Evolutionary conservation across 2,329 filamentous ascomycete genomes (phyloP).

Genomic region (Arthrobotrys megalospora): DNA sequence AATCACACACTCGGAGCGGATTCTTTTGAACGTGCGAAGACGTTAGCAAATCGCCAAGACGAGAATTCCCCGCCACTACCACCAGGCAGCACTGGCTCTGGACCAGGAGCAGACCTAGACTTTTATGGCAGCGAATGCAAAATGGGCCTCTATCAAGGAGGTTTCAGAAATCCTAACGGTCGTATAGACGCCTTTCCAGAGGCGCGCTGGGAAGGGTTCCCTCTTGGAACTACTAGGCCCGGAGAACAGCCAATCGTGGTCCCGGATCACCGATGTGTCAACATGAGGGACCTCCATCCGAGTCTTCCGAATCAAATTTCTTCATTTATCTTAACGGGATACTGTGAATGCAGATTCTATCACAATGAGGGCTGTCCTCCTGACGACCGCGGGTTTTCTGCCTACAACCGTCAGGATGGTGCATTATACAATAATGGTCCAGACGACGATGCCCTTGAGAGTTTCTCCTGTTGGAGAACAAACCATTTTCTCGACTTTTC

Average conservation of each 20-base stretch:
- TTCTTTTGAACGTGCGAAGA: no score
- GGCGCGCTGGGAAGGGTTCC: constrained; percentile 1
- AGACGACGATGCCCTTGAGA: constrained; percentile 10
- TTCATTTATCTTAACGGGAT: not conserved
- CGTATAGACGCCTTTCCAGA: not conserved
- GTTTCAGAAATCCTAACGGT: not conserved
- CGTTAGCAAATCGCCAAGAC: not conserved
- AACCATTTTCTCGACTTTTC: not conserved
- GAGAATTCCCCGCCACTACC: not conserved
- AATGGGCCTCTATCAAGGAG: not conserved
- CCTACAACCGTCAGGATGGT: constrained; percentile 20
- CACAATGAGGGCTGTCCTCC: not conserved
- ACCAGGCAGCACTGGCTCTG: constrained; percentile 1
- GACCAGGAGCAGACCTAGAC: not conserved
- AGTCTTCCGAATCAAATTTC: not conserved
- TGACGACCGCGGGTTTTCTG: not conserved
- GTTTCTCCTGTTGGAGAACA: constrained; percentile 5
- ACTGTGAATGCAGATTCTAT: constrained; percentile 4
- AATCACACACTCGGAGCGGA: not conserved
- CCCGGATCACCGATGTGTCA: not conserved
- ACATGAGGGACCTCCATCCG: not conserved
- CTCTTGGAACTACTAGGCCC: not conserved
- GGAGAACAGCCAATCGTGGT: not conserved
- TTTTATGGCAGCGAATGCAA: constrained; percentile 13
- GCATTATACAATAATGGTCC: not conserved